Base-by-base conservation (phyloP, 805 yeast species). In the Ogataea trehaloabstinens region DNA sequence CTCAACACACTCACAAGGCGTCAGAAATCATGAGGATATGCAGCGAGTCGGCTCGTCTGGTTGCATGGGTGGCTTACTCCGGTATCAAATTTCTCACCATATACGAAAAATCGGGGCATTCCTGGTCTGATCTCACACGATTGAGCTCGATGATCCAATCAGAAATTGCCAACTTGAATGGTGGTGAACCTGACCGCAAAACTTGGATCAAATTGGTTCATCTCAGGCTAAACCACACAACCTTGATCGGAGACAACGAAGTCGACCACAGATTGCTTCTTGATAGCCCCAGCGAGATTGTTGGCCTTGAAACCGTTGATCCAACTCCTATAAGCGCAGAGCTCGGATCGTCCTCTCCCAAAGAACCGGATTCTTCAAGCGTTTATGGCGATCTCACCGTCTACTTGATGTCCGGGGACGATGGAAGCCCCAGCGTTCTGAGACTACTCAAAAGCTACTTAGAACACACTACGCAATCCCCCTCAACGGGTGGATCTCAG, bases 11-110 rank as follows among this genome's bases (percentile, higher is more conserved):
- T 1, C 73, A 67, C 41, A 52, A 63, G 31, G 70, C 73, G 1
- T 60, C 68, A 4, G 78, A 73, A 44, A 63, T 59, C 19, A 58
- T 71, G 13, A 52, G 70, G 37, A 44, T 71, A 13, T 44, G 65
- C 17, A 55, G 63, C 5, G 70, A 67, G 40, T 48, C 67, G 6
- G 59, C 71, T 2, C 54, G 61, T 37, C 31, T 61, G n/a, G 49
- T 54, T 20, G 44, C 56, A 3, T 61, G 64, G 66, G 40, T 56
- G 10, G 53, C 51, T 3, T 46, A 52, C 20, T 17, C 54, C 8
- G 63, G 61, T 2, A 44, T 60, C 13, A 35, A 34, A 16, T 32
- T 40, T 2, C 18, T 62, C 6, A 56, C 55, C 1, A 25, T 63
- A 7, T 62, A 53, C 34, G 66, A 60, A 35, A 35, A 41, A 27